Base-by-base conservation (phyloP, 148 eudicot species). In the Oxyria digyna region DNA sequence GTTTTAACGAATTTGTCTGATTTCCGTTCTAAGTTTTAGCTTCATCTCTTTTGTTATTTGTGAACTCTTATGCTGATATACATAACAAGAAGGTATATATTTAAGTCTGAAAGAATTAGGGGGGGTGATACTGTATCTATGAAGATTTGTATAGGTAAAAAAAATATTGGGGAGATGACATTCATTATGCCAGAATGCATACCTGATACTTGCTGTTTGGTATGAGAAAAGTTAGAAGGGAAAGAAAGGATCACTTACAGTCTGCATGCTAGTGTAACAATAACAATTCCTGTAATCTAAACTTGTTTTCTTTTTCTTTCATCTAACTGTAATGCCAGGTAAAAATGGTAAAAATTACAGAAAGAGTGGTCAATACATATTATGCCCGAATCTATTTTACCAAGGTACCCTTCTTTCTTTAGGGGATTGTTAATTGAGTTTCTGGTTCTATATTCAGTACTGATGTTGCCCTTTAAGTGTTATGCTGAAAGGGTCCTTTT, bases 291-390 rank as follows among this genome's bases (percentile, higher is more conserved):
- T 6, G 4, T 63, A 63, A 13, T 29, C 67, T 63, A 17, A 32
- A 31, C 67, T 63, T 38, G n/a, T 40, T 67, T 69, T 67, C 50
- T 45, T 35, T 23, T 40, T 46, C 10, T 29, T 70, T 66, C 15
- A 11, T 32, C 57, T 43, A 55, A 62, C 67, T 74, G 33, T 35
- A 43, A 57, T 78, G 68, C 52, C 82, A 89, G 96, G 91, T 89
- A 13, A 78, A 78, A 75, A 83, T 87, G 96, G 90, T 87, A 70
- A 78, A 73, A 76, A 85, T 89, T 57, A 89, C 89, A 43, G 73
- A 87, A 72, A 85, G 89, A 78, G 84, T 80, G 68, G 78, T 67
- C 52, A 83, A 74, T 68, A 85, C 89, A 23, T 89, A 85, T 70
- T 72, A 81, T 62, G 85, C 96, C 68, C 78, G 84, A 71, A 73